Evolutionary conservation across 768 basidiomycete genomes (phyloP), one percentile per base, ranked within the genome.

Genomic region (Auricularia sp.): DNA sequence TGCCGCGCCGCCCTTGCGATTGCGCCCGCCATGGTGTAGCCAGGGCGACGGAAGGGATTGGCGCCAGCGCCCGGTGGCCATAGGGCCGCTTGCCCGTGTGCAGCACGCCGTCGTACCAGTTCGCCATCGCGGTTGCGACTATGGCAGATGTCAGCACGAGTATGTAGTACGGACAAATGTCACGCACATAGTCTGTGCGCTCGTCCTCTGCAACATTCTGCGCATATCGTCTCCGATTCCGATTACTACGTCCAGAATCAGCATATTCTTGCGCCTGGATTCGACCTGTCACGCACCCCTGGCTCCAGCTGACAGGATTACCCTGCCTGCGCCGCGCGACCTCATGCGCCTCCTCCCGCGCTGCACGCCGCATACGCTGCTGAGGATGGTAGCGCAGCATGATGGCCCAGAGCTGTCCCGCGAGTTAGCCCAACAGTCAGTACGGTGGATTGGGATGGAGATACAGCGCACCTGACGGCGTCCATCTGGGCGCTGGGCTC

Each of bases 11-110:
- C 44, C 54, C 24, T 29, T 54, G 51, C n/a, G 51, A 18, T 54
- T 24, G 34, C 56, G 29, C 21, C 29, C 47, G 16, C 5, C 11
- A 34, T 13, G 29, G 56, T 75, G 70, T 68, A 98, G 82, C 96
- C 96, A 98, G 0, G 96, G 95, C 65, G 89, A 86, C 2, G 96
- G 96, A 0, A 98, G 83, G 29, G 3, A 90, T 83, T 1, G 95
- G 96, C n/a, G 89, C 92, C 24, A 98, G 81, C 1, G 94, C 96
- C 3, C 96, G 96, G 73, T 98, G 96, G 0, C 92, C 94, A 70
- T 98, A 98, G 51, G 94, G 86, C 62, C 91, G 80, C 74, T 95
- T 93, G 10, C 94, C 94, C n/a, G 94, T 97, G 73, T 96, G 96
- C 14, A 98, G 79, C 24, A 98, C 92, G 0, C 96, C 96, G 54